Evolutionary conservation across 2,329 filamentous ascomycete genomes (phyloP), one percentile per base, ranked within the genome.

Genomic region (Apiospora saccharicola): DNA sequence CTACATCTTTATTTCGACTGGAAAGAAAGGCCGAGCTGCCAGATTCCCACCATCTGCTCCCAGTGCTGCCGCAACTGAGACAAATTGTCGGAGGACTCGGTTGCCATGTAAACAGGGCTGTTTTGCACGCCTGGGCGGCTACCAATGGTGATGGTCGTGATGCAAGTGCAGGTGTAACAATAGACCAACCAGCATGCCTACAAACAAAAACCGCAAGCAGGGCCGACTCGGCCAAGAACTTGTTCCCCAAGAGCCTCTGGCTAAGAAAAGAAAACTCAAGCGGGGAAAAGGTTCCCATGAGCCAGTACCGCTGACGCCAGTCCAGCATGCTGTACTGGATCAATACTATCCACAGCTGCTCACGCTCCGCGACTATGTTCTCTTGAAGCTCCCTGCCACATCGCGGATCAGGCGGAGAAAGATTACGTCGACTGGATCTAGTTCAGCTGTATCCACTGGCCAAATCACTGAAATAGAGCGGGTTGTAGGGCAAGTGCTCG

Each of bases 351-450:
- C 87, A 10, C 82, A 86, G 67, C 87, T 95, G 16, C 81, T 90
- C 71, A 91, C 91, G 0, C 84, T 98, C 72, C 90, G 94, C 77
- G 86, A 92, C 72, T 93, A 94, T 83, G 84, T 95, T 51, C 84
- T 95, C 68, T 84, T 85, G 26, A 89, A 86, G 73, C 87, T 97
- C 14, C 92, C 93, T 0, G 75, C 81, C n/a, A 86, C 89, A 14
- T 96, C 94, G 6, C 92, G 87, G 71, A 80, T 91, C 71, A 84
- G 90, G 67, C 84, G 88, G 43, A 89, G 85, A 78, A 91, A 90
- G 77, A 86, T 92, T 68, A 78, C 83, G 1, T 81, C 80, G 4
- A 74, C 90, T 30, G 86, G 86, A 4, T 76, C 78, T 46, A 74
- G 76, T 26, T 72, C 72, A 7, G 73, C 73, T 14, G 22, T 71